phyloP scores from a whole-genome alignment of 2,329 filamentous ascomycete genomes.

The Neofusicoccum kwambonambiense region DNA sequence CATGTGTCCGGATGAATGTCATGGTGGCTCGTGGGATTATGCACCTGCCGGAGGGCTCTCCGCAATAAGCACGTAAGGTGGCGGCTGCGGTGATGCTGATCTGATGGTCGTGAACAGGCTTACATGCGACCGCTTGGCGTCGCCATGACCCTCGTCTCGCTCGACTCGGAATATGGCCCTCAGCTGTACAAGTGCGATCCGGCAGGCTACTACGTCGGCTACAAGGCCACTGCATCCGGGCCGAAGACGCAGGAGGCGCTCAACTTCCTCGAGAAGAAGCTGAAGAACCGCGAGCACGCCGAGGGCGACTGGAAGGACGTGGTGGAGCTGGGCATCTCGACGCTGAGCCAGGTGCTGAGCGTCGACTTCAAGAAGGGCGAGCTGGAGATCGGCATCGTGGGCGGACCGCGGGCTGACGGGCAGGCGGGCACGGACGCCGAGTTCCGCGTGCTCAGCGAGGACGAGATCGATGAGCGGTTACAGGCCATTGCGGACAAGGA shows the following conservation, averaged over 20 bases:
- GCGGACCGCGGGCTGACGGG: slow-evolving; percentile 78
- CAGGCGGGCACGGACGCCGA: slow-evolving; percentile 74
- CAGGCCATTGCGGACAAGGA: slow-evolving; percentile 99
- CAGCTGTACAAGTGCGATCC: slow-evolving; percentile 99
- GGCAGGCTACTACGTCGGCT: slow-evolving; percentile 95
- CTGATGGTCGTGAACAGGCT: slow-evolving; percentile 55
- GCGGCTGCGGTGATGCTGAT: slow-evolving; percentile 1
- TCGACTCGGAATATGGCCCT: slow-evolving; percentile 88
- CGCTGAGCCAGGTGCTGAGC: slow-evolving; percentile 91
- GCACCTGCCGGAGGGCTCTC: too few relatives aligned
- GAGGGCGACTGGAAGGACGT: slow-evolving; percentile 96
- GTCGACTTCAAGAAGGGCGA: slow-evolving; percentile 99
- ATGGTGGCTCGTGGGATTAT: too few relatives aligned
- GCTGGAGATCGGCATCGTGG: slow-evolving; percentile 96
- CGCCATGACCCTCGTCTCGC: slow-evolving; percentile 71
- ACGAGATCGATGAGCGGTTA: slow-evolving; percentile 97
- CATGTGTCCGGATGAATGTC: too few relatives aligned
- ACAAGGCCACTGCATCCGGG: slow-evolving; percentile 95
- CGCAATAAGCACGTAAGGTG: too few relatives aligned
- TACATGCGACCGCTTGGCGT: slow-evolving; percentile 98
- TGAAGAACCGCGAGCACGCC: slow-evolving; percentile 96
- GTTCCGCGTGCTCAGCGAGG: slow-evolving; percentile 89
- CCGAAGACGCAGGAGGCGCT: slow-evolving; percentile 98
- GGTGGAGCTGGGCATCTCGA: slow-evolving; percentile 92
- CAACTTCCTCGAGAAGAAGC: slow-evolving; percentile 98